Conservation (phyloP, 495 filamentous ascomycete genomes). For the Lentithecium fluviatile region DNA sequence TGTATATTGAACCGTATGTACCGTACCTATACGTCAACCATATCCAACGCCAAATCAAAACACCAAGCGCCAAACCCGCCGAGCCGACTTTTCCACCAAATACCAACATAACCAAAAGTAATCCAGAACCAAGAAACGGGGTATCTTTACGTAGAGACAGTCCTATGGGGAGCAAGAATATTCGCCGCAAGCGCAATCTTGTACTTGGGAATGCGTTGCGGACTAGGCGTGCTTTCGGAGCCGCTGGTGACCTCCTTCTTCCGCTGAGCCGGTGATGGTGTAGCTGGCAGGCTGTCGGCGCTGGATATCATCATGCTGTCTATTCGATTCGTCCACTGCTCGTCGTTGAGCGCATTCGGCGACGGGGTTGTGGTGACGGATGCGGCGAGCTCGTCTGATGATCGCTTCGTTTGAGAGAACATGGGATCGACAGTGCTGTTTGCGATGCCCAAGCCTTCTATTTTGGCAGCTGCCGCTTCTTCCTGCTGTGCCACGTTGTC, state of each 20-base stretch:
- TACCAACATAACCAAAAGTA: background rate
- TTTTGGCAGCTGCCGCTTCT: conserved; percentile 8
- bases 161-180: conserved; percentile 13
- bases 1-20: too few relatives aligned
- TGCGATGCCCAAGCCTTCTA: conserved; percentile 21
- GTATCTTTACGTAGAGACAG: conserved; percentile 5
- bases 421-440: conserved; percentile 11
- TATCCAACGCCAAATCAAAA: too few relatives aligned
- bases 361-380: conserved; percentile 14
- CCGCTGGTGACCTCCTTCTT: conserved; percentile 5
- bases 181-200: conserved; percentile 26
- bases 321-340: background rate
- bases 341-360: background rate
- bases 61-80: too few relatives aligned
- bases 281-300: conserved; percentile 7
- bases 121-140: background rate
- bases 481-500: background rate
- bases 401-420: conserved; percentile 30
- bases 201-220: conserved; percentile 24
- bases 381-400: conserved; percentile 28
- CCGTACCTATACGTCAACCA: too few relatives aligned
- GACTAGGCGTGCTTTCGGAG: conserved; percentile 9
- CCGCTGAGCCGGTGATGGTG: conserved; percentile 12
- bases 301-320: conserved; percentile 1
- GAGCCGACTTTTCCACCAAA: too few relatives aligned